Conservation (phyloP, 2,329 filamentous ascomycete species). For the Fusarium udum region DNA sequence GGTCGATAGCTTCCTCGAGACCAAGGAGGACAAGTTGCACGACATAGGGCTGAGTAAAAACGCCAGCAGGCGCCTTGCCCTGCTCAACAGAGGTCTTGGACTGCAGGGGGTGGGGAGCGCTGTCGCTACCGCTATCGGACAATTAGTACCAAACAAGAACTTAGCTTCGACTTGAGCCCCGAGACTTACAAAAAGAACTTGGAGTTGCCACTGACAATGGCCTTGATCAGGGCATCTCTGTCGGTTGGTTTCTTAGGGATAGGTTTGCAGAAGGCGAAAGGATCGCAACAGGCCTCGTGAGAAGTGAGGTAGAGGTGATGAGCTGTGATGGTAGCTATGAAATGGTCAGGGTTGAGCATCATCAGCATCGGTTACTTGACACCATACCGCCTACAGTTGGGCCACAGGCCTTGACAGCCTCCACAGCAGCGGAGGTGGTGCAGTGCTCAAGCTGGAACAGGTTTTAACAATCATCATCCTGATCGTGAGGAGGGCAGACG, state of each 20-base stretch:
- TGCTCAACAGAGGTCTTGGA: constrained; percentile 62
- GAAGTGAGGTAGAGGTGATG: constrained; percentile 86
- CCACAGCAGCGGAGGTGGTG: constrained; percentile 82
- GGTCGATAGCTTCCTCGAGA: constrained; percentile 68
- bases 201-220: constrained; percentile 65
- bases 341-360: not conserved
- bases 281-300: constrained; percentile 72
- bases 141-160: not conserved
- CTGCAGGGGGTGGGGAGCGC: constrained; percentile 69
- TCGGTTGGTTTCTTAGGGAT: constrained; percentile 79
- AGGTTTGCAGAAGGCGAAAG: constrained; percentile 75
- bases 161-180: not conserved
- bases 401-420: constrained; percentile 80
- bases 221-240: constrained; percentile 75
- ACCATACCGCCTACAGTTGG: constrained; percentile 71
- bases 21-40: constrained; percentile 70
- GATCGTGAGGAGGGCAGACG: not conserved
- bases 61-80: constrained; percentile 72
- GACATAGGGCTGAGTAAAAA: constrained; percentile 81
- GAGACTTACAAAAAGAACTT: constrained; percentile 76
- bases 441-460: constrained; percentile 75
- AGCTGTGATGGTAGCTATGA: constrained; percentile 79
- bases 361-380: not conserved
- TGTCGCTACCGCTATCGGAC: constrained; percentile 62
- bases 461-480: not conserved